Percentiles rank a stretch among this genome's conserved stretches.
Conservation (phyloP, 148 eudicot species). For the Diospyros lotus region DNA sequence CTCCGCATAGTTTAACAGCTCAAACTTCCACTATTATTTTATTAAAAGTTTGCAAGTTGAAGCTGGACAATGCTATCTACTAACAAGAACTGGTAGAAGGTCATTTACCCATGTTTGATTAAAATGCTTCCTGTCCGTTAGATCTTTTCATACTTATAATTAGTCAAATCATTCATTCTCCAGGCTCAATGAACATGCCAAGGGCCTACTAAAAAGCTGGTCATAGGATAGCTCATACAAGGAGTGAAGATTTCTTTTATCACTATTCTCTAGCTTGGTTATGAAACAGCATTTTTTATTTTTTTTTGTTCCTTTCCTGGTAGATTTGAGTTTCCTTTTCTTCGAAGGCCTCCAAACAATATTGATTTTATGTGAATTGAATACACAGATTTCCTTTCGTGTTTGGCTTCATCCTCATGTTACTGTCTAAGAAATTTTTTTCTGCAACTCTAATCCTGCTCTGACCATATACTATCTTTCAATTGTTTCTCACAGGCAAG, state of each 20-base stretch:
- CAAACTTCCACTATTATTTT: too few relatives aligned
- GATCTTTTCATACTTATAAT: too few relatives aligned
- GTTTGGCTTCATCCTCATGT: neutral
- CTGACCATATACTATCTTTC: neutral
- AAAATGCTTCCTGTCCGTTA: too few relatives aligned
- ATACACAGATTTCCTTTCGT: neutral
- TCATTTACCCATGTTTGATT: too few relatives aligned
- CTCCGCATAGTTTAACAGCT: too few relatives aligned
- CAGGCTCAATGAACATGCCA: too few relatives aligned
- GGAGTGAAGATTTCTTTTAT: neutral
- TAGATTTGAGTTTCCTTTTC: neutral
- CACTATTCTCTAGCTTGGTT: neutral
- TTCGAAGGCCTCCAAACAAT: neutral
- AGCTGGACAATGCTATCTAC: too few relatives aligned
- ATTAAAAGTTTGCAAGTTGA: too few relatives aligned
- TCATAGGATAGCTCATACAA: neutral
- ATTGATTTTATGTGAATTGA: neutral
- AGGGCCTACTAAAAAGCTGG: too few relatives aligned
- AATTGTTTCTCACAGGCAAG: constrained; percentile 50
- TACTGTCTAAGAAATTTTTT: neutral
- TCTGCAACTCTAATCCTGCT: neutral
- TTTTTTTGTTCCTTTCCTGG: neutral
- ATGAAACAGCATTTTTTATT: neutral
- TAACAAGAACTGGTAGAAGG: too few relatives aligned
- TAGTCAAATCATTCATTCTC: too few relatives aligned